Base-by-base conservation (phyloP, 176 grass and related monocot genomes). In the Hordeum marinum region DNA sequence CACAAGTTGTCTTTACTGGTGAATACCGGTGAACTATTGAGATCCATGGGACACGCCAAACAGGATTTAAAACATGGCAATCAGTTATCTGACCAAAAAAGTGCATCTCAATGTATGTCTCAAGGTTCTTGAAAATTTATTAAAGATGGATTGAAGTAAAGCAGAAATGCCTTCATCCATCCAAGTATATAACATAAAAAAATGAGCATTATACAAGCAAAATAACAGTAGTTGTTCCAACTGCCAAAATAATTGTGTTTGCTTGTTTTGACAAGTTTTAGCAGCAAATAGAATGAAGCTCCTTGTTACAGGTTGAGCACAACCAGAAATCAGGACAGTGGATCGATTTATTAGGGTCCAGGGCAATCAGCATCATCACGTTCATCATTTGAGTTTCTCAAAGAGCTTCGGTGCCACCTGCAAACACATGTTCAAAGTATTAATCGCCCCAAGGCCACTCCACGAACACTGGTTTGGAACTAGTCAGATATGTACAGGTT, bases 361-460 rank as follows among this genome's bases (percentile, higher is more conserved):
- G 7, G 14, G 59, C 21, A 57, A 72, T 12, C 9, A 31, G 6
- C 10, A 12, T 7, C 20, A 0, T 14, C 11, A 25, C 63, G 7
- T 18, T 10, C 37, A 45, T 91, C 68, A 91, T 52, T 89, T 89
- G 41, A 92, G 87, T 61, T 67, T 86, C 3, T 79, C 71, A 75
- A 89, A 82, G 75, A 92, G 86, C 78, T 86, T 89, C 8, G 75
- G 83, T 70, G 82, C 83, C 5, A 89, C 82, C 90, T 89, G 86
- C 61, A 72, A 57, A 27, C 61, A 68, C 69, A 69, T 48, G 2
- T 46, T 67, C 21, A 9, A 59, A 15, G 21, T 58, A 37, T 27
- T 43, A 68, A 67, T 66, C 70, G 4, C 5, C 11, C 1, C 17
- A 6, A 36, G 21, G 41, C 18, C 10, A 26, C 63, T 35, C 21